Evolutionary conservation across 768 basidiomycete species (phyloP), one percentile per base, ranked within the genome.

Genomic region (Krasilnikovozyma curviuscula): DNA sequence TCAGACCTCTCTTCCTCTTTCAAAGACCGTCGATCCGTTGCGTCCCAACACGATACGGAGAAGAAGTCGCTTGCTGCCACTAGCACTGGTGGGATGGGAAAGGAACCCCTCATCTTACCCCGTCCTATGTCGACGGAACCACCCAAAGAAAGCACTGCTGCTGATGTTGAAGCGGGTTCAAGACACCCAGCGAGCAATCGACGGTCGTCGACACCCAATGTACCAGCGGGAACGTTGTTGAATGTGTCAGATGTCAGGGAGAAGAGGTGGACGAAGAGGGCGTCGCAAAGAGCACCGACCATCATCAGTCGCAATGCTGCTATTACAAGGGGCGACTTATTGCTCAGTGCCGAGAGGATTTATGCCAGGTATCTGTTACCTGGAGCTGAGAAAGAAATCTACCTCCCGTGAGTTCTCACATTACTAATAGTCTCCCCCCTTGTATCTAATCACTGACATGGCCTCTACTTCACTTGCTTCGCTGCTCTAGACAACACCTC

Each of bases 321-420:
- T 21, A 93, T 98, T 65, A 78, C 79, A 24, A 83, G 86, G 44
- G 68, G 77, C 58, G 84, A 95, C 65, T 73, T 97, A 57, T 75
- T 95, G 56, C 81, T 80, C 7, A 84, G 83, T 27, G 93, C 91
- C 9, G 93, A 97, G 61, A 83, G 88, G 59, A 95, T 98, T 57
- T 97, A 78, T 69, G 79, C 79, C 61, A 79, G 88, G 45, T 97
- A 97, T 67, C 78, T 98, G 51, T 77, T 81, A 54, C 76, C 79
- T 14, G 75, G 77, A 12, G 83, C 88, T 61, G 89, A 86, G 65
- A 91, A 95, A 64, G 91, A 97, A 69, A 89, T 98, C 42, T 97
- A 97, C 63, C 79, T 98, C 18, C 93, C 93, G 65, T 64, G 49
- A 56, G 65, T 59, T 3, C n/a, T n/a, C n/a, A n/a, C n/a, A n/a